Conservation (phyloP, 2,329 filamentous ascomycete genomes). For the Stemphylium beticola region DNA sequence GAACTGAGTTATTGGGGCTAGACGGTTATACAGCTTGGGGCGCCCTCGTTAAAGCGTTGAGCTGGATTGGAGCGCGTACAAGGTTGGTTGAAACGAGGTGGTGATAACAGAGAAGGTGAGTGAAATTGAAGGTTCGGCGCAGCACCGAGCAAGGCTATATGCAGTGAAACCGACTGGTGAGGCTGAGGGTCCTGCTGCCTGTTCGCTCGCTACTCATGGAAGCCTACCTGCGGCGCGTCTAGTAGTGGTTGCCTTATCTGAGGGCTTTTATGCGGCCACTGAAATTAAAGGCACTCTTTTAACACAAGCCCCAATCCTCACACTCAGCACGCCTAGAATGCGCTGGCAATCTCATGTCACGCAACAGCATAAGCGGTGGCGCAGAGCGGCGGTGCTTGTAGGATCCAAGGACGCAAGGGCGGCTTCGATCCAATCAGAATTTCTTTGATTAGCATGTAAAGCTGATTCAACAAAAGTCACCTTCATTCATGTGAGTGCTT, state of each 20-base stretch:
- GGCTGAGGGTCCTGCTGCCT: constrained; percentile 16
- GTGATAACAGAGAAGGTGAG: background rate
- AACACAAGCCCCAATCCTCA: background rate
- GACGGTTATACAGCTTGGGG: background rate
- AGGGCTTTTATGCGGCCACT: background rate
- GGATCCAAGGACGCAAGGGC: background rate
- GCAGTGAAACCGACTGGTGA: constrained; percentile 5
- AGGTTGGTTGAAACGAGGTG: background rate
- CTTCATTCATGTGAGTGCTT: background rate
- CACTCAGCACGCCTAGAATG: background rate
- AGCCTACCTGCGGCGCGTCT: constrained; percentile 7
- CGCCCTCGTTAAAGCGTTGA: too few relatives aligned
- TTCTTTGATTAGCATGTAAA: too few relatives aligned
- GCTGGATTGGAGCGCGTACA: background rate
- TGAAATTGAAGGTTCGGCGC: background rate
- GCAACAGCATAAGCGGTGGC: constrained; percentile 1
- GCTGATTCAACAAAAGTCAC: too few relatives aligned
- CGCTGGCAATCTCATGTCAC: constrained; percentile 1
- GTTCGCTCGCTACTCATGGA: background rate
- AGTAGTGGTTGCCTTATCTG: background rate
- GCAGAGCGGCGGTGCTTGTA: background rate
- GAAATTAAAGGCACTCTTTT: background rate
- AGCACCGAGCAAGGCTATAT: constrained; percentile 1
- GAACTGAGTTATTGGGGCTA: background rate
- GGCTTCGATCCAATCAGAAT: background rate